Evolutionary conservation across 805 yeast genomes (phyloP), one percentile per base, ranked within the genome.

Genomic region (Yarrowia keelungensis): DNA sequence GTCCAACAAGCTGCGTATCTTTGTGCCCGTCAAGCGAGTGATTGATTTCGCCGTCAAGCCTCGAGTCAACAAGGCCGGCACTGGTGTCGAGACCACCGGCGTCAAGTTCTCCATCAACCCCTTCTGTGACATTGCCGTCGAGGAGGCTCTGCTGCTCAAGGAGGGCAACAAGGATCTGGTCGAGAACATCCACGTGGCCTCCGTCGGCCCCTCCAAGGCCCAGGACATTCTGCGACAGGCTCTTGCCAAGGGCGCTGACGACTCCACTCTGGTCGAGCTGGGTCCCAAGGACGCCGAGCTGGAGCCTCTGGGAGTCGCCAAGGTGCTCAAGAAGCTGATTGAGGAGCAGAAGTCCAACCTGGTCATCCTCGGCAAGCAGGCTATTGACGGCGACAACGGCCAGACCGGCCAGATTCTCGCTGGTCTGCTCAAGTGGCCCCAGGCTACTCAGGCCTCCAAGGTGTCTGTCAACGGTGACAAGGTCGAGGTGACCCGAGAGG

Each of bases 331-430:
- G 72, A 84, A 89, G 76, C 81, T 91, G 26, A 92, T 89, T 14
- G 89, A 89, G 73, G 83, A 86, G 73, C 85, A 91, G 71, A 80
- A 84, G 10, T 84, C 91, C 47, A 93, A 95, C 79, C 81, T 95
- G 76, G 88, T 95, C 54, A 86, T 95, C 49, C 83, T 95, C 78
- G 99, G 99, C 58, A 95, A 95, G 77, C 99, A 95, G 80, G 92
- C 98, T 47, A 93, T 95, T 74, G 99, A 95, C 79, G 96, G 92
- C 74, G 99, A 95, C 76, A 83, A 91, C 53, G 92, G 91, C 78
- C 97, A 93, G 79, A 93, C 97, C 14, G 99, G 98, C 36, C 98
- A 93, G 79, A 92, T 95, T 87, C 85, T 95, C 68, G 98, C 97
- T 2, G 97, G 97, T 10, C 81, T 94, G 70, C 84, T 94, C 79